Percentiles rank a stretch among this genome's conserved stretches.
phyloP scores from a whole-genome alignment of 108 stramenopile genomes.

The Seminavis robusta region DNA sequence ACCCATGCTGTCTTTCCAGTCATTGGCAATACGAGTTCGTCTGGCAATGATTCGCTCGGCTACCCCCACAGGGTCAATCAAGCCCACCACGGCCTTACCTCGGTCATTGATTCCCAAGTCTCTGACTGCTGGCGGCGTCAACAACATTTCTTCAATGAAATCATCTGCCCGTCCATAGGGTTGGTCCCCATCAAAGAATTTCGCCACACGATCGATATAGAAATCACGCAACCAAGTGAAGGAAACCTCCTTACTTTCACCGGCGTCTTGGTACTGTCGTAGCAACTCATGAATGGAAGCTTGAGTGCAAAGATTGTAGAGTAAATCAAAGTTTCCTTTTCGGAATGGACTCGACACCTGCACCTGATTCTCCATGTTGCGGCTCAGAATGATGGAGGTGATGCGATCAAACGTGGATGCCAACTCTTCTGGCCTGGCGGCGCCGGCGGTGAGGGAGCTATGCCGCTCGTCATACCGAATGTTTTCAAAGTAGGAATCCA shows the following conservation, averaged over 20 bases:
- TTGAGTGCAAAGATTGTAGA: conserved; percentile 67
- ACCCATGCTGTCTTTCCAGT: no score
- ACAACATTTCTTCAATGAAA: conserved; percentile 67
- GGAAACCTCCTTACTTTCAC: conserved; percentile 19
- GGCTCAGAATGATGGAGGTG: conserved; percentile 37
- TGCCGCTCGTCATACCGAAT: conserved; percentile 27
- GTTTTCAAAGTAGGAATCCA: conserved; percentile 54
- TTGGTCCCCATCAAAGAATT: conserved; percentile 67
- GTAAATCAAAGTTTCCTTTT: conserved; percentile 65
- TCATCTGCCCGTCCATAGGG: conserved; percentile 68
- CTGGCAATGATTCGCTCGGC: no score
- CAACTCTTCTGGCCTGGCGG: neutral
- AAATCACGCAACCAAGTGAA: conserved; percentile 46
- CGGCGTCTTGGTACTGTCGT: conserved; percentile 17
- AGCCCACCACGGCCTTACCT: conserved; percentile 20
- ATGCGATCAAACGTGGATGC: conserved; percentile 50
- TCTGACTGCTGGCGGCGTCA: conserved; percentile 48
- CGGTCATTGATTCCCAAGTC: conserved; percentile 27
- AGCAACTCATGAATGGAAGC: conserved; percentile 54
- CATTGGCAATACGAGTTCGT: no score
- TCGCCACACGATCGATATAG: conserved; percentile 40
- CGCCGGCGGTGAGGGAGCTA: neutral
- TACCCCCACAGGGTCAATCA: conserved; percentile 52
- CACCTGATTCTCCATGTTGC: conserved; percentile 31
- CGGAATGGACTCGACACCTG: conserved; percentile 49